phyloP scores from a whole-genome alignment of 345 rosid species.

The Gossypium ekmanianum region DNA sequence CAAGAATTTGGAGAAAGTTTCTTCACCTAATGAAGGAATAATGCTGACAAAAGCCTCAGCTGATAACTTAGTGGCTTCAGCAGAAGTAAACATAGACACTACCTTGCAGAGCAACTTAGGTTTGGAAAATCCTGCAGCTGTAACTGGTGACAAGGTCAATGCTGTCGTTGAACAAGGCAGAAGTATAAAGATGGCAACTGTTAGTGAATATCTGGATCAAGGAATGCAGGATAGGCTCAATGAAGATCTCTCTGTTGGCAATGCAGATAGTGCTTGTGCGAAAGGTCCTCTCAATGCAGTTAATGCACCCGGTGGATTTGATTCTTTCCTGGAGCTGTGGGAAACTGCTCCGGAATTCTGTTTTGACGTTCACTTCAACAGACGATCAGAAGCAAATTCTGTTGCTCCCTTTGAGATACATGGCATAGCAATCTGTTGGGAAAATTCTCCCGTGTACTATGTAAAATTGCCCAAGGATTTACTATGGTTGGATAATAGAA shows the following conservation, averaged over 20 bases:
- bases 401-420: slow-evolving; percentile 61
- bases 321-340: slow-evolving; percentile 86
- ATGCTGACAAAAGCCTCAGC: slow-evolving; percentile 28
- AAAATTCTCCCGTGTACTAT: slow-evolving; percentile 75
- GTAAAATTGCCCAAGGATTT: slow-evolving; percentile 78
- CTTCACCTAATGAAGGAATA: slow-evolving; percentile 33
- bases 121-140: slow-evolving; percentile 30
- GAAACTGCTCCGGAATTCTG: slow-evolving; percentile 55
- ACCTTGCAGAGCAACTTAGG: slow-evolving; percentile 16
- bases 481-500: slow-evolving; percentile 39
- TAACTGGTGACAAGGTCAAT: slow-evolving; percentile 20
- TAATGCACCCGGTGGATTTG: slow-evolving; percentile 67
- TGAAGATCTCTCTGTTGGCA: slow-evolving; percentile 24
- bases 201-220: slow-evolving; percentile 21
- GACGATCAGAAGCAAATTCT: slow-evolving; percentile 44
- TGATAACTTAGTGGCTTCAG: slow-evolving; percentile 35
- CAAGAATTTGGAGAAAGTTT: slow-evolving; percentile 28
- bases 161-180: slow-evolving; percentile 18
- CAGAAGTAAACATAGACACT: slow-evolving; percentile 32
- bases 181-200: slow-evolving; percentile 25
- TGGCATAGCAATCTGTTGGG: slow-evolving; percentile 94
- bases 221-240: slow-evolving; percentile 17
- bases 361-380: slow-evolving; percentile 82
- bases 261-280: slow-evolving; percentile 37
- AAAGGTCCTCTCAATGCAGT: slow-evolving; percentile 75